Evolutionary conservation across 352 stramenopile genomes (phyloP).

Genomic region (Phytophthora meadii): DNA sequence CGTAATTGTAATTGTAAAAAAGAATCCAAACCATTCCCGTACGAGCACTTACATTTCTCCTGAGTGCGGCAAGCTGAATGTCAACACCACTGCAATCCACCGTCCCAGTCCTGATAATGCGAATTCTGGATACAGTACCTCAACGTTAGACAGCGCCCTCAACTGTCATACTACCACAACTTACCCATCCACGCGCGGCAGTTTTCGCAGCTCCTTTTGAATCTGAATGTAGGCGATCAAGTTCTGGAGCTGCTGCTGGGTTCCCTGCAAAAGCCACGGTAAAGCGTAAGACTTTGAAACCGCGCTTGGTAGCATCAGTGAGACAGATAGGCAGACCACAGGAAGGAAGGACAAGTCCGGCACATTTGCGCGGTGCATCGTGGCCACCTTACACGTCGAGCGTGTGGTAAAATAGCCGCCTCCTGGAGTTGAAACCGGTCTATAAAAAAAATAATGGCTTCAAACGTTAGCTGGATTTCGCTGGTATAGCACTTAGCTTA

Average conservation of each 20-base stretch:
- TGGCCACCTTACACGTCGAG: background rate
- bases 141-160: slow-evolving; percentile 13
- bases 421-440: slow-evolving; percentile 18
- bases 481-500: too few species aligned
- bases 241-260: slow-evolving; percentile 75
- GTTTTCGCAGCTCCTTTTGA: slow-evolving; percentile 47
- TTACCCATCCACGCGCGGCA: slow-evolving; percentile 73
- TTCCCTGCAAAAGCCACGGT: slow-evolving; percentile 24
- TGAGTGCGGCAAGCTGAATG: slow-evolving; percentile 47
- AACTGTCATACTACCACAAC: slow-evolving; percentile 8
- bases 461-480: too few species aligned
- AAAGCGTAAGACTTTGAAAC: background rate
- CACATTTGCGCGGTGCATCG: slow-evolving; percentile 13
- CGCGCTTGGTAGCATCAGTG: background rate
- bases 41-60: slow-evolving; percentile 40
- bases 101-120: slow-evolving; percentile 38
- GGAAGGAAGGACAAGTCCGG: slow-evolving; percentile 36
- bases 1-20: background rate
- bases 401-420: slow-evolving; percentile 7
- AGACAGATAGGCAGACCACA: slow-evolving; percentile 7
- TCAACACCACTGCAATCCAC: slow-evolving; percentile 30
- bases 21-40: background rate
- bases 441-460: background rate
- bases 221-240: slow-evolving; percentile 56
- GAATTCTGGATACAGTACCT: slow-evolving; percentile 21